Base-by-base conservation (phyloP, 225 moss, liverwort and hornwort genomes). In the Takakia lepidozioides region DNA sequence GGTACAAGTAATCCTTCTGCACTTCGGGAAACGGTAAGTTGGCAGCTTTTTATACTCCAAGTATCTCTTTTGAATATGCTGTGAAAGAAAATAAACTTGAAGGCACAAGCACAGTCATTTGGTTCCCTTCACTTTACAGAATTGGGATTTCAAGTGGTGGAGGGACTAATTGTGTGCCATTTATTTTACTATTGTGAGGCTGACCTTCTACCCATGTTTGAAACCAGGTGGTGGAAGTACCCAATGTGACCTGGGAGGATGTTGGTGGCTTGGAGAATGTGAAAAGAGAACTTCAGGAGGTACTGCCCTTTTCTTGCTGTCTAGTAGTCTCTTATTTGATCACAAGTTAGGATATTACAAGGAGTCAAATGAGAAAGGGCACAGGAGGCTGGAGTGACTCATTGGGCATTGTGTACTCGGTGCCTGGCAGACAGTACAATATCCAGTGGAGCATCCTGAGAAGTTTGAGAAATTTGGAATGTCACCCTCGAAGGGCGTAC, bases 1-100 rank as follows among this genome's bases (percentile, higher is more conserved):
- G 71, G 71, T 26, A 64, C 56, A 32, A 77, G 76, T 60, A 77
- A 77, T 49, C 76, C 76, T 1, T 77, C 76, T 30, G 76, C 76
- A 15, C 66, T 76, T 49, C 70, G 71, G 11, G 76, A 77, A 30
- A 77, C 76, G 9, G 71, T 75, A n/a, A n/a, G n/a, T 47, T n/a
- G 1, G 5, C 4, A 10, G 0, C 18, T n/a, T 36, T 16, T 47
- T 7, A n/a, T 13, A 11, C 11, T 15, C 18, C 19, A 32, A 35
- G 48, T 29, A 16, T 13, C 38, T 13, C 3, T 5, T 15, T 17
- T 17, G 19, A 27, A 19, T 24, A 16, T n/a, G n/a, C n/a, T n/a
- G n/a, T n/a, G n/a, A n/a, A n/a, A n/a, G n/a, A n/a, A n/a, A n/a
- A n/a, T n/a, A n/a, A n/a, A n/a, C n/a, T n/a, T n/a, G n/a, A n/a